Base-by-base conservation (phyloP, 371 early-diverging fungal genomes). In the Haplosporangium sp. region DNA sequence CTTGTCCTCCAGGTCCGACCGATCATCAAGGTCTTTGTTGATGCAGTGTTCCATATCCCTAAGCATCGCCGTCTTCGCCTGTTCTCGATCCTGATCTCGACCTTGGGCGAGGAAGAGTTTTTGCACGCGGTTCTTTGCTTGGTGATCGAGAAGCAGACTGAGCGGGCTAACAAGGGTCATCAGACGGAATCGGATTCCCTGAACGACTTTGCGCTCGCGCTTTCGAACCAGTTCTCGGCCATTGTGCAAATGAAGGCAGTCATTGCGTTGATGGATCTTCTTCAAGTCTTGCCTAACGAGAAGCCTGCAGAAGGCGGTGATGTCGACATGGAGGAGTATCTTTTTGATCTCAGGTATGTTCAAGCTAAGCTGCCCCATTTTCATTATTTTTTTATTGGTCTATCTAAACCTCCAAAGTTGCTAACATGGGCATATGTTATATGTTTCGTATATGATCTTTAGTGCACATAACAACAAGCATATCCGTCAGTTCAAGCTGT, bases 1-100 rank as follows among this genome's bases (percentile, higher is more conserved):
- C 74, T 65, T 55, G 85, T 65, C 79, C 67, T 51, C 59, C 84
- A 88, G 62, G 87, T 92, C 52, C 89, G 90, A 69, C 90, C 92
- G 3, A 86, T 95, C 52, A 85, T 96, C 81, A 90, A 93, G 74
- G 93, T 96, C 62, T 97, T 98, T 86, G 94, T 95, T 18, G 94
- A 95, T 70, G 94, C 98, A 7, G 74, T 96, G 65, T 86, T 89
- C 82, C 96, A 97, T 80, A 95, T 98, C 67, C 99, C 99, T 54
- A 90, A 90, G 62, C 97, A 97, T 80, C 89, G 99, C 61, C 91
- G 98, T 57, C 85, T 95, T 58, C 87, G 94, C 47, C 87, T 98
- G 20, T 97, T 96, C 81, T 90, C 93, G 1, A 87, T 93, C 6
- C 80, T 98, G 36, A 88, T 95, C 46, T 77, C 87, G 11, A 94